These are phyloP conservation scores for Penicillium maclennaniae DNA, from an alignment of 495 filamentous ascomycete species.

Conservation along the genomic window DNA sequence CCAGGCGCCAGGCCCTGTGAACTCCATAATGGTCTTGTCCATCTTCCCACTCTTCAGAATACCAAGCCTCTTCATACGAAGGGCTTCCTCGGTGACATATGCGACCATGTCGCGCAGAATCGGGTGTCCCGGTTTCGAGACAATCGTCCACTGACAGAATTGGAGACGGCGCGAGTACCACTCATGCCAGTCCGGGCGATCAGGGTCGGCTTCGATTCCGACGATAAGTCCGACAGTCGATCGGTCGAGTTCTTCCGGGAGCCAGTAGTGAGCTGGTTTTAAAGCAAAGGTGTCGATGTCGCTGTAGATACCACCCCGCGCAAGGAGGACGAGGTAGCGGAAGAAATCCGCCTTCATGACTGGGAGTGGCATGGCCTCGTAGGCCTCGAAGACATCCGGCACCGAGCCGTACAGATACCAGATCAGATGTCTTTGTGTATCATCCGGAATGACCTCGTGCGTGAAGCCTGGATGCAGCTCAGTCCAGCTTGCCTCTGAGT, in stretches of 20 bases:
- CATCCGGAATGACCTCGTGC: slow-evolving; percentile 94
- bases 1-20: slow-evolving; percentile 93
- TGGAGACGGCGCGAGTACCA: slow-evolving; percentile 97
- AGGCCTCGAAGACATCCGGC: slow-evolving; percentile 91
- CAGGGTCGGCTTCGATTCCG: slow-evolving; percentile 95
- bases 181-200: slow-evolving; percentile 84
- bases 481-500: slow-evolving; percentile 86
- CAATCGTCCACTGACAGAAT: slow-evolving; percentile 99
- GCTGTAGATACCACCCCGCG: slow-evolving; percentile 90
- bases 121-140: slow-evolving; percentile 90
- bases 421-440: slow-evolving; percentile 75
- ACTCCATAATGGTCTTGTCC: slow-evolving; percentile 84
- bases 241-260: slow-evolving; percentile 72
- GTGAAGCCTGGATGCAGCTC: slow-evolving; percentile 85
- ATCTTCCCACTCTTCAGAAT: slow-evolving; percentile 60
- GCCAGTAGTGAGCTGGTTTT: slow-evolving; percentile 79
- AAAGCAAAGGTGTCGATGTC: slow-evolving; percentile 93
- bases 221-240: slow-evolving; percentile 78
- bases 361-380: slow-evolving; percentile 74
- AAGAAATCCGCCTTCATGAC: slow-evolving; percentile 98
- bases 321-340: slow-evolving; percentile 90
- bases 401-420: slow-evolving; percentile 81
- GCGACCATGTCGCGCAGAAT: slow-evolving; percentile 84
- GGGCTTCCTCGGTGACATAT: slow-evolving; percentile 75
- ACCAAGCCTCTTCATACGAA: slow-evolving; percentile 69